A percentile compares a stretch with the other conserved stretches of the same genome.
These are phyloP conservation scores for Anthostomella pinea DNA, from an alignment of 2,329 filamentous ascomycete species.

Conservation along the genomic window DNA sequence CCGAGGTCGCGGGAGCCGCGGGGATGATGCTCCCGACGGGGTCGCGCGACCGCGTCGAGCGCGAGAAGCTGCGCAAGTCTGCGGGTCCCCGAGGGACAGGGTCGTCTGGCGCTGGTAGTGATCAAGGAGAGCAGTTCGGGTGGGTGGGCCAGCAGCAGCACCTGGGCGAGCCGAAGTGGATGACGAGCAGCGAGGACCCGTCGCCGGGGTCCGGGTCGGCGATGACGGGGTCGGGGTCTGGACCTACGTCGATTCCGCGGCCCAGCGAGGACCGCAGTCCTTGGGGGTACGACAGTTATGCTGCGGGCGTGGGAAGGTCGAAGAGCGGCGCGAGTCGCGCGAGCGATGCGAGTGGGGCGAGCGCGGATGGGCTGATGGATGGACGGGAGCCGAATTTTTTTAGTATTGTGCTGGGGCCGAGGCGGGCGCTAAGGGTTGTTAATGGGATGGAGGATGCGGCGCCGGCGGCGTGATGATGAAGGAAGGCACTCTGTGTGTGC, in stretches of 20 bases:
- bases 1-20: neutral
- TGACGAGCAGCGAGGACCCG: slow-evolving; percentile 18
- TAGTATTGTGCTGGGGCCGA: slow-evolving; percentile 65
- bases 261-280: slow-evolving; percentile 29
- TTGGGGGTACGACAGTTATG: slow-evolving; percentile 17
- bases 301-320: slow-evolving; percentile 19
- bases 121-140: slow-evolving; percentile 22
- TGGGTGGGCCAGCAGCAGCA: slow-evolving; percentile 26
- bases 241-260: slow-evolving; percentile 9
- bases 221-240: slow-evolving; percentile 3
- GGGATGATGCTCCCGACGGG: neutral
- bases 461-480: neutral
- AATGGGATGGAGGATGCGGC: slow-evolving; percentile 45
- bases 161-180: slow-evolving; percentile 22
- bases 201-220: slow-evolving; percentile 22
- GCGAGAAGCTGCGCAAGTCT: slow-evolving; percentile 29
- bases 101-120: slow-evolving; percentile 6
- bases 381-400: slow-evolving; percentile 68
- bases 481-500: neutral
- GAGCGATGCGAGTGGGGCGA: slow-evolving; percentile 35
- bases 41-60: slow-evolving; percentile 4
- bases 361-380: slow-evolving; percentile 37
- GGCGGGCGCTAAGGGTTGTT: slow-evolving; percentile 66
- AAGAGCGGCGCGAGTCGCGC: slow-evolving; percentile 35
- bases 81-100: slow-evolving; percentile 3